Evolutionary conservation across 129 eudicot species (phyloP).

Genomic region (Pseudognaphalium luteoalbum): DNA sequence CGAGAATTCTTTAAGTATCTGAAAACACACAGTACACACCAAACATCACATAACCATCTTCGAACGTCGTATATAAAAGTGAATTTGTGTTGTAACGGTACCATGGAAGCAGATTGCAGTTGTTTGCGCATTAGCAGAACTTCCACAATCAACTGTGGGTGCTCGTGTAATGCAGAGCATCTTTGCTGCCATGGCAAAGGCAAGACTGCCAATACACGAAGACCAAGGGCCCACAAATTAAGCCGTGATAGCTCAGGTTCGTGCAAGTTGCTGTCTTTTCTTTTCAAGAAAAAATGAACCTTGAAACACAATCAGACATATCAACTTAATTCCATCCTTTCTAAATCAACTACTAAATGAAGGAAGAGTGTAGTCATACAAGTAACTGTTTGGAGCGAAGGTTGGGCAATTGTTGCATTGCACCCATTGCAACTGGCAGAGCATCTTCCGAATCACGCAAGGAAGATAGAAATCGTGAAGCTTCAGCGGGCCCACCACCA

Average conservation of each 20-base stretch:
- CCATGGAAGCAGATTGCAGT: slow-evolving; percentile 92
- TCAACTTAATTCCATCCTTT: background rate
- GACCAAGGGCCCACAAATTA: slow-evolving; percentile 96
- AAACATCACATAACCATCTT: background rate
- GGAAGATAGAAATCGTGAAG: slow-evolving; percentile 94
- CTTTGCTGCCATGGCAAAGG: slow-evolving; percentile 99
- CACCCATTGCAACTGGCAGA: slow-evolving; percentile 94
- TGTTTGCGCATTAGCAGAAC: slow-evolving; percentile 97
- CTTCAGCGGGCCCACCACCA: slow-evolving; percentile 99
- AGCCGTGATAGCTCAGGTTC: slow-evolving; percentile 85
- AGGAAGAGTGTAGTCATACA: slow-evolving; percentile 38
- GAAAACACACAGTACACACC: slow-evolving; percentile 23
- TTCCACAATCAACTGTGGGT: slow-evolving; percentile 90
- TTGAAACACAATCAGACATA: slow-evolving; percentile 33
- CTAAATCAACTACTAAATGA: background rate
- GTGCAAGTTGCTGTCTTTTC: slow-evolving; percentile 81
- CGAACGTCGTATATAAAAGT: slow-evolving; percentile 1
- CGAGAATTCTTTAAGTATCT: slow-evolving; percentile 96
- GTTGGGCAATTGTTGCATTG: slow-evolving; percentile 96
- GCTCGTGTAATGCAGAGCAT: slow-evolving; percentile 94
- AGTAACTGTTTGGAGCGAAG: slow-evolving; percentile 96
- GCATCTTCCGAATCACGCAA: slow-evolving; percentile 93
- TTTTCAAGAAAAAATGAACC: slow-evolving; percentile 98
- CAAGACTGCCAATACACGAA: slow-evolving; percentile 90
- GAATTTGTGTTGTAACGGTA: slow-evolving; percentile 33